These are phyloP conservation scores for Rhynchosporium agropyri DNA, from an alignment of 2,329 filamentous ascomycete genomes.

Conservation along the genomic window DNA sequence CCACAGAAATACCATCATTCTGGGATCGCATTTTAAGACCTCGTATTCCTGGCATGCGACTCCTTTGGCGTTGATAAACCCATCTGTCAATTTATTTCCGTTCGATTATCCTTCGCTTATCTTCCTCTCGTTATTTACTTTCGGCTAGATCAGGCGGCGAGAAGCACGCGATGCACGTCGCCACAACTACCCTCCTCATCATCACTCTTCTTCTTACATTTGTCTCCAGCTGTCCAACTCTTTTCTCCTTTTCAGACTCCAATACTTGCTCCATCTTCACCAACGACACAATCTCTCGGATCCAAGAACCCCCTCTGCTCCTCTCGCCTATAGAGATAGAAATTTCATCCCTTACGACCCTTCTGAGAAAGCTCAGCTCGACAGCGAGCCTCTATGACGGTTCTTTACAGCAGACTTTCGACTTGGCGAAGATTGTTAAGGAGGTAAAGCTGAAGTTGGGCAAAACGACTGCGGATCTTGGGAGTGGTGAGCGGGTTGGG, in stretches of 20 bases:
- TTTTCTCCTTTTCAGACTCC: neutral
- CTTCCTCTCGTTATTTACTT: neutral
- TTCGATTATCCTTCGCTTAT: neutral
- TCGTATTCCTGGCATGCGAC: neutral
- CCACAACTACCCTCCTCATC: neutral
- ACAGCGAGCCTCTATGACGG: neutral
- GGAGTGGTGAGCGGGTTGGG: neutral
- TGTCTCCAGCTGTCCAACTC: neutral
- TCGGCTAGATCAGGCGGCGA: neutral
- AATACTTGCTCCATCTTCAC: neutral
- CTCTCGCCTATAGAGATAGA: neutral
- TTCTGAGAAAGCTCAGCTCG: neutral
- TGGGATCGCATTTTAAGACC: neutral
- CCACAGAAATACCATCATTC: too few relatives aligned
- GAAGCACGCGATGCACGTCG: neutral
- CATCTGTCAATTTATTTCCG: neutral
- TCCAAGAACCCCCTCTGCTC: neutral
- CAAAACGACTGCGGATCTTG: neutral
- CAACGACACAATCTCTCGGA: neutral
- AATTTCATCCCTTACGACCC: neutral
- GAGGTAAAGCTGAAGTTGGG: neutral
- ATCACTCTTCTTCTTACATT: neutral
- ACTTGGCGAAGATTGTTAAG: neutral
- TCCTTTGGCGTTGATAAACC: neutral
- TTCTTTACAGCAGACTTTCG: neutral